Evolutionary conservation across 176 grass and related monocot genomes (phyloP).

Genomic region (Elymus sibiricus): DNA sequence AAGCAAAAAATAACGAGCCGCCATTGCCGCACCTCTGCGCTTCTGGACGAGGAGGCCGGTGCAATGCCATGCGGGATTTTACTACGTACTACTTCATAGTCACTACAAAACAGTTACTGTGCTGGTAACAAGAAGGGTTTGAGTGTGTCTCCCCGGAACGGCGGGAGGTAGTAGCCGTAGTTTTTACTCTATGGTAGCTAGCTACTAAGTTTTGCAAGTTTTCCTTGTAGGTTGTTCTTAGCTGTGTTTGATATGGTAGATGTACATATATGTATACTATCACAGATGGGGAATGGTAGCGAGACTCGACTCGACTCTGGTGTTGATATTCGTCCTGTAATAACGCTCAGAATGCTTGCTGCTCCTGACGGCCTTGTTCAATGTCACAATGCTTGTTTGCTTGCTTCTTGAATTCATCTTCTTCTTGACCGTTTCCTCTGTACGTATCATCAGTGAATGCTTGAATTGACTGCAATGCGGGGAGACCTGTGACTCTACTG

Average conservation of each 20-base stretch:
- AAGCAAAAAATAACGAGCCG: constrained; percentile 30
- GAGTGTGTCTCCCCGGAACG: background rate
- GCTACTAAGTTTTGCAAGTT: constrained; percentile 36
- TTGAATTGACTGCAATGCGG: constrained; percentile 7
- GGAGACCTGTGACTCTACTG: background rate
- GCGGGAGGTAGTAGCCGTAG: background rate
- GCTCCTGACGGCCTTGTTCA: constrained; percentile 17
- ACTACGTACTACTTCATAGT: background rate
- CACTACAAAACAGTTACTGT: constrained; percentile 12
- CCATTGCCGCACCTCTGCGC: constrained; percentile 33
- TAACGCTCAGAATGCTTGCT: constrained; percentile 32
- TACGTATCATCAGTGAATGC: background rate
- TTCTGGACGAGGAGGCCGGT: constrained; percentile 52
- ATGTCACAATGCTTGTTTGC: background rate
- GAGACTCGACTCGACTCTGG: background rate
- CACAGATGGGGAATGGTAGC: constrained; percentile 17
- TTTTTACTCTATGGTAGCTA: constrained; percentile 14
- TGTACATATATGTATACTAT: constrained; percentile 39
- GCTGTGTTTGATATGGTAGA: constrained; percentile 23
- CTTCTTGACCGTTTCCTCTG: background rate
- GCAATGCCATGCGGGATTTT: constrained; percentile 29
- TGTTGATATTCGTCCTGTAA: constrained; percentile 48
- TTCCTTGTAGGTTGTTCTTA: background rate
- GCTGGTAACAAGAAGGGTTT: constrained; percentile 31
- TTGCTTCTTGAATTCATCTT: background rate